A percentile compares a stretch with the other conserved stretches of the same genome.
phyloP scores from a whole-genome alignment of 2,329 filamentous ascomycete genomes.

The Fusarium longipes region DNA sequence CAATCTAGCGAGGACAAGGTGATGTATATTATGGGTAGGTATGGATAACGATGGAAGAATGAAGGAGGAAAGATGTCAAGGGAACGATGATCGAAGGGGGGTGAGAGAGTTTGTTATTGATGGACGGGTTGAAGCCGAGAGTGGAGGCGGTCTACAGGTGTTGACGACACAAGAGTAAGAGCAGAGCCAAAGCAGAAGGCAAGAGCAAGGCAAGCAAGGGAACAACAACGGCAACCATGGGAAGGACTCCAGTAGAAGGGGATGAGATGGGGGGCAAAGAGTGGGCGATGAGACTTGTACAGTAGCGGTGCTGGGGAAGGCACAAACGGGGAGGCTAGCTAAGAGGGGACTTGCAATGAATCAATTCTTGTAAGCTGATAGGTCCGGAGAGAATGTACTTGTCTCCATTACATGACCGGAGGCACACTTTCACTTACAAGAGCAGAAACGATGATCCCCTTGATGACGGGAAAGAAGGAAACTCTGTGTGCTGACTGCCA shows the following conservation, averaged over 20 bases:
- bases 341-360: conserved; percentile 39
- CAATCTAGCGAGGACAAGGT: conserved; percentile 29
- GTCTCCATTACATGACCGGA: conserved; percentile 27
- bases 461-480: conserved; percentile 21
- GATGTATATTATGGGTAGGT: conserved; percentile 23
- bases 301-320: conserved; percentile 35
- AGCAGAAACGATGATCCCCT: conserved; percentile 28
- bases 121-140: conserved; percentile 32
- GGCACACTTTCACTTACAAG: conserved; percentile 22
- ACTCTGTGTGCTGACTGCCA: conserved; percentile 26
- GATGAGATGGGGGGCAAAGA: conserved; percentile 37
- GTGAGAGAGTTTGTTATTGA: conserved; percentile 42
- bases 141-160: conserved; percentile 47
- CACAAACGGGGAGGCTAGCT: conserved; percentile 37
- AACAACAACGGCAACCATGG: conserved; percentile 34
- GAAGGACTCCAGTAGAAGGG: conserved; percentile 20
- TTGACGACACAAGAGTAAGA: conserved; percentile 38
- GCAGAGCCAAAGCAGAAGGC: conserved; percentile 6
- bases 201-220: conserved; percentile 43
- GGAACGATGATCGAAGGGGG: conserved; percentile 32
- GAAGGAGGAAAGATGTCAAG: conserved; percentile 28
- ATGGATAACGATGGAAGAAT: conserved; percentile 14
- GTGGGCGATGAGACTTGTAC: conserved; percentile 35
- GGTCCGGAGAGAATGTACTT: conserved; percentile 16
- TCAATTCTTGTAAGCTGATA: conserved; percentile 44